Conservation (phyloP, 2,329 filamentous ascomycete species). For the Helotiales sp. region DNA sequence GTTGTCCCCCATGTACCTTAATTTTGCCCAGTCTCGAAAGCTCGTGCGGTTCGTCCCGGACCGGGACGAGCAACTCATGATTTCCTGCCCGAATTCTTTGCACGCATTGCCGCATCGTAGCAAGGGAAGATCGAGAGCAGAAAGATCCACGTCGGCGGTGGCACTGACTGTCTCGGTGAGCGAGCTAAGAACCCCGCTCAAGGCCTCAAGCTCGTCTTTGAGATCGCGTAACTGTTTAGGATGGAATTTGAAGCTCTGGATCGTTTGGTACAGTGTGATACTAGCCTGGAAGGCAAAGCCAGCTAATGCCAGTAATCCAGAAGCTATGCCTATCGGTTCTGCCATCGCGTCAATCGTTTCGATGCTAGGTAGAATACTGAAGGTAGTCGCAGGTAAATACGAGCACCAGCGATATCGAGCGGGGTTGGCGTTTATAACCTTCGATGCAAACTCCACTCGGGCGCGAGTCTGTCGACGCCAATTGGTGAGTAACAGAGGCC, state of each 20-base stretch:
- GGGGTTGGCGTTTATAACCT: conserved; percentile 5
- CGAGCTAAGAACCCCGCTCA: conserved; percentile 46
- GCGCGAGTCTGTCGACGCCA: conserved; percentile 5
- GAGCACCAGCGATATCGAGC: not conserved
- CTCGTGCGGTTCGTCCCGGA: conserved; percentile 46
- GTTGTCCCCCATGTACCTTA: conserved; percentile 52
- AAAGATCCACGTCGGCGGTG: conserved; percentile 39
- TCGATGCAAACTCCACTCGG: not conserved
- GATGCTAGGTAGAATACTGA: conserved; percentile 10
- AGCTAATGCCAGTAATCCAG: conserved; percentile 46
- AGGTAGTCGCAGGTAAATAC: not conserved
- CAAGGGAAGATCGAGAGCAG: conserved; percentile 47
- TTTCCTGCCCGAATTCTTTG: conserved; percentile 48
- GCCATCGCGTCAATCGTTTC: conserved; percentile 41
- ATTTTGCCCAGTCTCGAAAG: conserved; percentile 52
- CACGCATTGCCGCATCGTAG: conserved; percentile 50
- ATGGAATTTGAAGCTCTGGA: conserved; percentile 47
- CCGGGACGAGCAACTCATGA: conserved; percentile 45
- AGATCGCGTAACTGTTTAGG: conserved; percentile 49
- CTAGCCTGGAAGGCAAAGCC: conserved; percentile 49
- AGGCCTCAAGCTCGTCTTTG: conserved; percentile 46
- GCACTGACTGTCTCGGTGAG: conserved; percentile 41
- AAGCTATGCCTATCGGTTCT: conserved; percentile 47
- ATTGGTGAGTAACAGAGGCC: conserved; percentile 6
- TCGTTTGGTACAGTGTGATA: conserved; percentile 45